Conservation (phyloP, 2,329 filamentous ascomycete genomes). For the Lithohypha guttulata region DNA sequence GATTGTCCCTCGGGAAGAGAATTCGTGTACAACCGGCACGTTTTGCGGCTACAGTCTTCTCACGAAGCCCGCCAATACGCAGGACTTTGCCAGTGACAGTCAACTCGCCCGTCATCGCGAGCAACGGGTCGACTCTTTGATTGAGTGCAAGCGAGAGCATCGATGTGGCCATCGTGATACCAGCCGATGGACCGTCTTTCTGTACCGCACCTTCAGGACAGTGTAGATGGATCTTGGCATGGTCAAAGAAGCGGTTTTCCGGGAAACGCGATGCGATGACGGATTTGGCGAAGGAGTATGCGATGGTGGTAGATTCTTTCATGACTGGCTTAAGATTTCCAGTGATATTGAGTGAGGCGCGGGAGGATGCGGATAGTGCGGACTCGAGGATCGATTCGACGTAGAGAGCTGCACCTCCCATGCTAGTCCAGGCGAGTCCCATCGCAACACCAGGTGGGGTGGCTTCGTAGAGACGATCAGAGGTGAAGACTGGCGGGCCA, state of each 20-base stretch:
- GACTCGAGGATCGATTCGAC: slow-evolving; percentile 92
- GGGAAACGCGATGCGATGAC: slow-evolving; percentile 76
- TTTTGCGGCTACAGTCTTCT: slow-evolving; percentile 94
- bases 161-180: slow-evolving; percentile 96
- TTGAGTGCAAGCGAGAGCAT: slow-evolving; percentile 77
- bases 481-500: slow-evolving; percentile 87
- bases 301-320: slow-evolving; percentile 93
- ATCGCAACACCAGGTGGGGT: slow-evolving; percentile 92
- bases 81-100: slow-evolving; percentile 95
- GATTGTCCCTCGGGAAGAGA: slow-evolving; percentile 90
- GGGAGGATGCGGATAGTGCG: slow-evolving; percentile 60
- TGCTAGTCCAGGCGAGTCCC: slow-evolving; percentile 95
- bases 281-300: slow-evolving; percentile 91
- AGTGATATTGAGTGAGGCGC: slow-evolving; percentile 76
- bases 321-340: slow-evolving; percentile 93
- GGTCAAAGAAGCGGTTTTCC: slow-evolving; percentile 90
- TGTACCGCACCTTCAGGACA: slow-evolving; percentile 92
- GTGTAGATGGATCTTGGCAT: slow-evolving; percentile 88
- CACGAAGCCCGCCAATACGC: slow-evolving; percentile 81
- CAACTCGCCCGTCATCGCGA: slow-evolving; percentile 96
- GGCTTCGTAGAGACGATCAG: slow-evolving; percentile 86
- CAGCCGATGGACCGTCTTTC: slow-evolving; percentile 85
- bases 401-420: slow-evolving; percentile 93
- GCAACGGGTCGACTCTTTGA: slow-evolving; percentile 64
- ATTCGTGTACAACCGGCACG: slow-evolving; percentile 86